Base-by-base conservation (phyloP, 352 stramenopile species). In the Globisporangium irregulare region DNA sequence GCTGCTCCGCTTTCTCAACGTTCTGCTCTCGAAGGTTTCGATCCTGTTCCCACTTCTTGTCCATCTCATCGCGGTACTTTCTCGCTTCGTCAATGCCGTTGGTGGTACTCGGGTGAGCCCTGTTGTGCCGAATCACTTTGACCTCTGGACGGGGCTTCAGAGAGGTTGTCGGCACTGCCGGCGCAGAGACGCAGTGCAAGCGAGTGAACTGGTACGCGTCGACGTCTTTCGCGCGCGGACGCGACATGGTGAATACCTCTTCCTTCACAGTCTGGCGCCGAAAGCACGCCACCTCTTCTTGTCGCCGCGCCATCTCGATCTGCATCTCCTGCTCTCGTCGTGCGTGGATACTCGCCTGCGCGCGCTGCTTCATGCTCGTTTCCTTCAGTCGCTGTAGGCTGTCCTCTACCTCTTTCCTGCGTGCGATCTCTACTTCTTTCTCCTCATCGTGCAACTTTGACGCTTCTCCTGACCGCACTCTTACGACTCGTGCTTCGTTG, bases 51-150 rank as follows among this genome's bases (percentile, higher is more conserved):
- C 66, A 71, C 55, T 73, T 73, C 22, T 68, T 58, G 55, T 86
- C 79, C 63, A 89, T 67, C 22, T 83, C 71, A 8, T 75, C 67
- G 0, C 74, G 74, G 51, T 82, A 80, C 15, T 71, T 76, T 10
- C 68, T 73, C 5, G 83, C 82, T 50, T 87, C 77, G 2, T 84
- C 73, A 0, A 77, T 68, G 18, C 78, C 78, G 36, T 71, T 80
- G 25, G 64, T 50, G 8, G 64, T 69, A 7, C 56, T 84, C 14
- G 73, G 66, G 43, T 88, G 73, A 10, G 62, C 67, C 6, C 38
- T 73, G 59, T 90, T 89, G 68, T 91, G 83, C 12, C 76, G 70
- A 66, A 92, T 70, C 14, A 93, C 73, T 38, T 78, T 88, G 38
- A 90, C 78, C 25, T 69, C 69, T 6, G 72, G 60, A 9, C 34